phyloP scores from a whole-genome alignment of 1,139 yeast species.

The Geotrichum cucujoidarum region DNA sequence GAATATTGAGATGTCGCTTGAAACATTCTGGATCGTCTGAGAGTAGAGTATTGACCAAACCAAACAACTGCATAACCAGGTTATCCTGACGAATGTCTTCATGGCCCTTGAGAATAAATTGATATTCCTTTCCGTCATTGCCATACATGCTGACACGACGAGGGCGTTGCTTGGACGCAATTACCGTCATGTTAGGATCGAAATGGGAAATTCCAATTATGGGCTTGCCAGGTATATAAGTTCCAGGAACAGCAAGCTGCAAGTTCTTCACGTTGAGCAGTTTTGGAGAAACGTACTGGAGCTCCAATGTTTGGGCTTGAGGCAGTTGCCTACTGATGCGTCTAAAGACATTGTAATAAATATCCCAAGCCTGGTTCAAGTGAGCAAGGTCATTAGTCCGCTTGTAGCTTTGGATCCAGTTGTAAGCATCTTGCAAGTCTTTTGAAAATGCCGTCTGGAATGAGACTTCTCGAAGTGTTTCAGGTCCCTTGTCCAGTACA shows the following conservation, averaged over 20 bases:
- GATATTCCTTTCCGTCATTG: slow-evolving; percentile 87
- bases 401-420: slow-evolving; percentile 84
- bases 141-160: slow-evolving; percentile 75
- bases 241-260: slow-evolving; percentile 90
- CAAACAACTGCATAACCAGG: slow-evolving; percentile 95
- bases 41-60: slow-evolving; percentile 84
- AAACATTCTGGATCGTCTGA: slow-evolving; percentile 92
- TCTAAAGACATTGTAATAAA: slow-evolving; percentile 88
- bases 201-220: slow-evolving; percentile 66
- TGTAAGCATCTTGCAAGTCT: slow-evolving; percentile 87
- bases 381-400: slow-evolving; percentile 82
- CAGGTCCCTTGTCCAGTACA: slow-evolving; percentile 56
- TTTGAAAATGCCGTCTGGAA: slow-evolving; percentile 92
- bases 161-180: slow-evolving; percentile 94
- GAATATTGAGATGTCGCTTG: slow-evolving; percentile 91
- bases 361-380: slow-evolving; percentile 96
- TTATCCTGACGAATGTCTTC: slow-evolving; percentile 98
- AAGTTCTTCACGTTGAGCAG: slow-evolving; percentile 72
- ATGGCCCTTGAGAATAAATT: slow-evolving; percentile 82
- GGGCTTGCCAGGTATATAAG: slow-evolving; percentile 81
- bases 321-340: slow-evolving; percentile 86
- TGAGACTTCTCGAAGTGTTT: slow-evolving; percentile 86
- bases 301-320: slow-evolving; percentile 76
- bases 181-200: slow-evolving; percentile 82
- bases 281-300: slow-evolving; percentile 91